A percentile compares a stretch with the other conserved stretches of the same genome.
phyloP scores from a whole-genome alignment of 352 stramenopile genomes.

The Globisporangium heterothallicum region DNA sequence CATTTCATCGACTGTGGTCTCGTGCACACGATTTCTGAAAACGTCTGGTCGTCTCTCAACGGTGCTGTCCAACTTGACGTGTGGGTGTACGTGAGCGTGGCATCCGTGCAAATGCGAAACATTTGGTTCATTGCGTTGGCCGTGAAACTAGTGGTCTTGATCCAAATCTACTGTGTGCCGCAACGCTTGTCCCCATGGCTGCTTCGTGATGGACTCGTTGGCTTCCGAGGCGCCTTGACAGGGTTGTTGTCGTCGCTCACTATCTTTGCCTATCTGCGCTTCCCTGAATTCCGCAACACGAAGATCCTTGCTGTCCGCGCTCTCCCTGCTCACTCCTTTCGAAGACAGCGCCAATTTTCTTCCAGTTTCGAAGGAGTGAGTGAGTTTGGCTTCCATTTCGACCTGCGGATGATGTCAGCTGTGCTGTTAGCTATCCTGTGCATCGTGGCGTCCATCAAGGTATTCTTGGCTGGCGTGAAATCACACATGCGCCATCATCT shows the following conservation, averaged over 20 bases:
- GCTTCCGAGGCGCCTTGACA: neutral
- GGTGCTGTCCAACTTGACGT: constrained; percentile 15
- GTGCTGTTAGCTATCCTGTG: neutral
- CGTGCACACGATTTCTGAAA: constrained; percentile 13
- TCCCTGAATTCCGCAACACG: neutral
- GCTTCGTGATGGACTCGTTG: neutral
- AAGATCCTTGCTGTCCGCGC: neutral
- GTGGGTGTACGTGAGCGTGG: constrained; percentile 9
- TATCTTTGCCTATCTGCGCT: constrained; percentile 6
- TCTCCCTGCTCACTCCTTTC: neutral
- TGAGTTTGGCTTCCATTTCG: constrained; percentile 5
- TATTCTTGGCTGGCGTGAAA: neutral
- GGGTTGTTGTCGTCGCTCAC: constrained; percentile 3
- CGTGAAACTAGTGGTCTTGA: neutral
- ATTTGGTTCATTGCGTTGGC: constrained; percentile 13
- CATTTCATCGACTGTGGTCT: constrained; percentile 12
- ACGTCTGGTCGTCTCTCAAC: constrained; percentile 14
- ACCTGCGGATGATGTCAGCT: neutral
- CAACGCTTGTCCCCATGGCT: neutral
- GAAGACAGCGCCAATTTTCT: neutral
- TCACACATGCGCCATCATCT: too few species aligned
- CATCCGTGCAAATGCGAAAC: constrained; percentile 17
- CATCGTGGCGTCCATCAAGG: neutral
- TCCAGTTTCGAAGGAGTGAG: neutral
- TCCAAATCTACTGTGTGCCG: neutral